A percentile compares a stretch with the other conserved stretches of the same genome.
Conservation (phyloP, 2,329 filamentous ascomycete species). For the Clarireedia monteithiana region DNA sequence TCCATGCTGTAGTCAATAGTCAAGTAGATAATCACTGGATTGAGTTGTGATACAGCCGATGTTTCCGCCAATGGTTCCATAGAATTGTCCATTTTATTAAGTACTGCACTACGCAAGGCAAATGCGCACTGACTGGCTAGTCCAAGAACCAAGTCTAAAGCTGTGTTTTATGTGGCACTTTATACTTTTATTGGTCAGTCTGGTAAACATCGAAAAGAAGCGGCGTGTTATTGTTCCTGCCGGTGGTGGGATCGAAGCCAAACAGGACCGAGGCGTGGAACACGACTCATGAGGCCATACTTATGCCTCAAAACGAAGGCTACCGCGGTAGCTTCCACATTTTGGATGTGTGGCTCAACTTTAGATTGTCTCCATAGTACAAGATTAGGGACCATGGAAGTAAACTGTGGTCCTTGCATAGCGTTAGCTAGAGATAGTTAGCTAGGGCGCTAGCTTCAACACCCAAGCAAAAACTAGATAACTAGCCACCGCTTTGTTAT, state of each 20-base stretch:
- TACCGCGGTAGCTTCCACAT: too few relatives aligned
- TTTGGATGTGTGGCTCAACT: too few relatives aligned
- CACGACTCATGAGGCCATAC: too few relatives aligned
- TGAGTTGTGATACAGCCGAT: not conserved
- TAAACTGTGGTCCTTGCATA: too few relatives aligned
- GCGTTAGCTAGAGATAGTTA: too few relatives aligned
- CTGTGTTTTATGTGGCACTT: not conserved
- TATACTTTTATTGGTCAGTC: not conserved
- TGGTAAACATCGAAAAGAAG: not conserved
- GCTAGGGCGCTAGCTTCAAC: too few relatives aligned
- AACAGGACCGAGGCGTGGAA: too few relatives aligned
- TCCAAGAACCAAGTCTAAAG: not conserved
- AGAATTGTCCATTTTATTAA: not conserved
- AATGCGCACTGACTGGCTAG: not conserved
- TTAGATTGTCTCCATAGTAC: too few relatives aligned
- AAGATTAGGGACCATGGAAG: too few relatives aligned
- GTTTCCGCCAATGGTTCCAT: not conserved
- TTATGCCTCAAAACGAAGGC: too few relatives aligned
- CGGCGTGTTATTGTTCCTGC: not conserved
- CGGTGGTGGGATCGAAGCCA: not conserved
- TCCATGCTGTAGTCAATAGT: not conserved
- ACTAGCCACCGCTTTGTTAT: slow-evolving; percentile 54
- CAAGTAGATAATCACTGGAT: not conserved
- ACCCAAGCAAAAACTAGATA: slow-evolving; percentile 13
- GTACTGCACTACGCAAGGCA: not conserved